Percentiles rank a stretch among this genome's conserved stretches.
Evolutionary conservation across 257 asterid genomes (phyloP).

Genomic region (Ilex asprella): DNA sequence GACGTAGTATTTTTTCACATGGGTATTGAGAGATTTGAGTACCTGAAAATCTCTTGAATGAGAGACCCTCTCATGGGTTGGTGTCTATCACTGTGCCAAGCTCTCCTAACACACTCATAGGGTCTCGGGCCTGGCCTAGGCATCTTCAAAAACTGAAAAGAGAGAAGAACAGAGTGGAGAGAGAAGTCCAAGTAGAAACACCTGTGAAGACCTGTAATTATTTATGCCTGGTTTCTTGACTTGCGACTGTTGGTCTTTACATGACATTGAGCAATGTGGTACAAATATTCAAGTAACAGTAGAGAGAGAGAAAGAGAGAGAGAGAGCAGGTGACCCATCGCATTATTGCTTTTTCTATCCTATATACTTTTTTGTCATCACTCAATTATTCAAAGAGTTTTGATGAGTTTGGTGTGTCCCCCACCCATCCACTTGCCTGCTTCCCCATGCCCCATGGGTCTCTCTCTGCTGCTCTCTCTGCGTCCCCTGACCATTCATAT

Average conservation of each 20-base stretch:
- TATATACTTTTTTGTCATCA: not conserved
- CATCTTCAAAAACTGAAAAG: constrained; percentile 39
- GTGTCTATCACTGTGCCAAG: constrained; percentile 95
- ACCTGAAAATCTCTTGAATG: constrained; percentile 95
- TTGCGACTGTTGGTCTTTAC: not conserved
- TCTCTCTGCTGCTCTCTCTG: not conserved
- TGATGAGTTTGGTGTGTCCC: constrained; percentile 36
- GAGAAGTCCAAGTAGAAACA: no score
- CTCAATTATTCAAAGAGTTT: constrained; percentile 14
- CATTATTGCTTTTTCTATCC: no score
- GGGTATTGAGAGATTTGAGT: not conserved
- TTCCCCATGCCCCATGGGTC: constrained; percentile 41
- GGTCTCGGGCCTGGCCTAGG: constrained; percentile 94
- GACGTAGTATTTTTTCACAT: not conserved
- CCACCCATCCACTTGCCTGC: constrained; percentile 65
- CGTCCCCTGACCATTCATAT: constrained; percentile 2
- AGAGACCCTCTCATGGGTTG: constrained; percentile 88
- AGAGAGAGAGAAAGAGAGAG: not conserved
- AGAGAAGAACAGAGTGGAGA: not conserved
- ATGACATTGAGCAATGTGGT: no score
- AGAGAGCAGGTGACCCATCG: no score
- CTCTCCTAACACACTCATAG: constrained; percentile 89
- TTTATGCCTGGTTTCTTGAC: not conserved
- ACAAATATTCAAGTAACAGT: not conserved
- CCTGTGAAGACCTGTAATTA: not conserved